Evolutionary conservation across 2,329 filamentous ascomycete genomes (phyloP).

Genomic region (Penicillium sumatraense): DNA sequence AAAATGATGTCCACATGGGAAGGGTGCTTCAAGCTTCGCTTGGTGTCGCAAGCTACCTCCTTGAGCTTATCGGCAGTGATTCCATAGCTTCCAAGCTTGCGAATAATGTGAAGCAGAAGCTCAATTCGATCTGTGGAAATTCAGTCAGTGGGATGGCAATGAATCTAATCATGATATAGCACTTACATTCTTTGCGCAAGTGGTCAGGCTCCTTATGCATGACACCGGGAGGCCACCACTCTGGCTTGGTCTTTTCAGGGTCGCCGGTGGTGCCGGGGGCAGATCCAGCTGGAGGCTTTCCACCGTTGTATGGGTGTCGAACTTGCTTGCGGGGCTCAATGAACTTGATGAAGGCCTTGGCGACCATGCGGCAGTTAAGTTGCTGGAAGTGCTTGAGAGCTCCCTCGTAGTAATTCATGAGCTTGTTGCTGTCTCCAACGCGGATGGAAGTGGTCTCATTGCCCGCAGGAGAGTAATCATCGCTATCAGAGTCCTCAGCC

Average conservation of each 20-base stretch:
- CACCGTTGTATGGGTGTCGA: constrained; percentile 54
- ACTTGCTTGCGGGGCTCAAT: constrained; percentile 55
- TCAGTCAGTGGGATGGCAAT: neutral
- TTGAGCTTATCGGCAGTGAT: constrained; percentile 46
- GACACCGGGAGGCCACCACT: constrained; percentile 50
- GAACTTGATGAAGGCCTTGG: constrained; percentile 53
- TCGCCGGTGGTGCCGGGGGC: constrained; percentile 45
- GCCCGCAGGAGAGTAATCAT: constrained; percentile 26
- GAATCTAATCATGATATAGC: neutral
- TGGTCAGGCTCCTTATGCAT: constrained; percentile 56
- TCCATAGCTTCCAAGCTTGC: constrained; percentile 39
- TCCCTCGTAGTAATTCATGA: constrained; percentile 46
- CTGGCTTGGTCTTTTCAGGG: constrained; percentile 50
- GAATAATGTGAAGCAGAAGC: constrained; percentile 47
- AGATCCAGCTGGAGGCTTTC: constrained; percentile 39
- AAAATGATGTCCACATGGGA: constrained; percentile 44
- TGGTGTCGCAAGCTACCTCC: constrained; percentile 45
- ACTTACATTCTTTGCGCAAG: constrained; percentile 51
- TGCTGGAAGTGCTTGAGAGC: constrained; percentile 52
- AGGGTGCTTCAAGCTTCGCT: constrained; percentile 41
- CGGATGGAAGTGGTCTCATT: constrained; percentile 36
- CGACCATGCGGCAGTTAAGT: constrained; percentile 50
- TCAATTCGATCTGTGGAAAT: constrained; percentile 37
- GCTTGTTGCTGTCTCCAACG: constrained; percentile 45
- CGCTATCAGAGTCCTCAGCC: constrained; percentile 27